Conservation (phyloP, 768 basidiomycete species). For the Phaffia tasmanica region DNA sequence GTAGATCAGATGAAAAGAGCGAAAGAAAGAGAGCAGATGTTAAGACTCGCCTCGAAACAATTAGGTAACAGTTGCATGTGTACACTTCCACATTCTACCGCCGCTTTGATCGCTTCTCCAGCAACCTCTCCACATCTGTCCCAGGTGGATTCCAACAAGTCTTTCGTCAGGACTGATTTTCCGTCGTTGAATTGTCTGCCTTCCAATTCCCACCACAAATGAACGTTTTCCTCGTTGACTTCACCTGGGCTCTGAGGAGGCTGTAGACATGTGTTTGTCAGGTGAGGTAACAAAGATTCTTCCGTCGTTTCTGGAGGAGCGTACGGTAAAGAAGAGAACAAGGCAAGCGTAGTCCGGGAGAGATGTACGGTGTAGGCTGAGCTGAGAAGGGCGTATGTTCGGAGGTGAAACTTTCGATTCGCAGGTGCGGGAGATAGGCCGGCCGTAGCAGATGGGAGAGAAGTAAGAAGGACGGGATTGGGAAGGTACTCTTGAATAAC, state of each 20-base stretch:
- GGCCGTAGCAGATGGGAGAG: constrained; percentile 39
- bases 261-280: constrained; percentile 89
- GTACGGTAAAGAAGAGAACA: constrained; percentile 75
- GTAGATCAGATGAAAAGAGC: background rate
- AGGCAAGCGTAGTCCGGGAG: constrained; percentile 67
- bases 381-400: constrained; percentile 56
- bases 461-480: constrained; percentile 66
- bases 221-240: constrained; percentile 43
- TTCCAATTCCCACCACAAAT: constrained; percentile 66
- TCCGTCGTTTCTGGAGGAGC: constrained; percentile 38
- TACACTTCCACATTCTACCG: constrained; percentile 58
- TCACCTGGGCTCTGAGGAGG: constrained; percentile 28
- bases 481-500: constrained; percentile 92
- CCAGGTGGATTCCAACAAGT: constrained; percentile 48
- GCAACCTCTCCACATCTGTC: constrained; percentile 55
- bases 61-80: constrained; percentile 39
- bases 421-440: constrained; percentile 78
- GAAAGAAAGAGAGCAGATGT: background rate
- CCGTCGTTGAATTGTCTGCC: constrained; percentile 41
- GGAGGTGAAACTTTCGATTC: constrained; percentile 69
- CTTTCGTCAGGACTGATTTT: constrained; percentile 33
- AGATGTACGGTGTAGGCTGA: constrained; percentile 71
- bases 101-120: constrained; percentile 71
- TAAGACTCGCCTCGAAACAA: constrained; percentile 54
- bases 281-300: constrained; percentile 52